These are phyloP conservation scores for Phascolomyces articulosus DNA, from an alignment of 371 early-diverging fungal species.

Conservation along the genomic window DNA sequence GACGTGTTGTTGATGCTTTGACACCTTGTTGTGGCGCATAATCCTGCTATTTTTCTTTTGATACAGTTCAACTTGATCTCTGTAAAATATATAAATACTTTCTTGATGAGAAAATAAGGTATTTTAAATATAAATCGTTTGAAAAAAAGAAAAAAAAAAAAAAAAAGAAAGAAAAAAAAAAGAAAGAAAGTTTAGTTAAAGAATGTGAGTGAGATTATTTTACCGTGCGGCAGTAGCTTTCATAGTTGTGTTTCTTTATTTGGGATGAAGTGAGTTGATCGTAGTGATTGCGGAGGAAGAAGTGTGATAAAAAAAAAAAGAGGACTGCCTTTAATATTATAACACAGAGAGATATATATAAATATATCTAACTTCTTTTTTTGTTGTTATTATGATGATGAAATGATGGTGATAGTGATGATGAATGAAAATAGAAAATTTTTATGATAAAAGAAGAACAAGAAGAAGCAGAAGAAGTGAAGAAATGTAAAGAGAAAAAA, in stretches of 20 bases:
- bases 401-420: too few species aligned
- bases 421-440: neutral
- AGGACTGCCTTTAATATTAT: neutral
- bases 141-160: too few species aligned
- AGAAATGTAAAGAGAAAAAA: slow-evolving; percentile 22
- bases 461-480: neutral
- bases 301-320: neutral
- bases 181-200: neutral
- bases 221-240: neutral
- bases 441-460: slow-evolving; percentile 11
- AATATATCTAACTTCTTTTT: too few species aligned
- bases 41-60: neutral
- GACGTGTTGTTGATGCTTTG: slow-evolving; percentile 1
- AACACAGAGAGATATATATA: too few species aligned
- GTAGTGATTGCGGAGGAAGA: neutral
- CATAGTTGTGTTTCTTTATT: neutral
- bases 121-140: too few species aligned
- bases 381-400: too few species aligned
- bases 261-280: neutral
- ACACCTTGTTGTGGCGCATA: slow-evolving; percentile 18
- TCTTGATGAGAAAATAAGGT: too few species aligned
- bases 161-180: neutral
- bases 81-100: too few species aligned
- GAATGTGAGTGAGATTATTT: neutral
- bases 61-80: neutral